phyloP scores from a whole-genome alignment of 2,329 filamentous ascomycete genomes.

The Endocalyx cinctus region DNA sequence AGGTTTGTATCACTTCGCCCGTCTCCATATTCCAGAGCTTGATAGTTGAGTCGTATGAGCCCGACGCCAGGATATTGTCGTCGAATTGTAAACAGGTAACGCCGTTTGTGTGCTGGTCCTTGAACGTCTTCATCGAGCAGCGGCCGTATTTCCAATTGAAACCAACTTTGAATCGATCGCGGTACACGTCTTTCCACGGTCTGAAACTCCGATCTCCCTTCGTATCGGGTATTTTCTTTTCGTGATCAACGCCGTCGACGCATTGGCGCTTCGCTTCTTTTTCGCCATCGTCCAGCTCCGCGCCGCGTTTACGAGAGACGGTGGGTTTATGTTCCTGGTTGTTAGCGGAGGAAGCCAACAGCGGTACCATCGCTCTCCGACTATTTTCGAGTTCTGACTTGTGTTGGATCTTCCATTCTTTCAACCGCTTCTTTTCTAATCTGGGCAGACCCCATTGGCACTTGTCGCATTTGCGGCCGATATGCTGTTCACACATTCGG shows the following conservation, averaged over 20 bases:
- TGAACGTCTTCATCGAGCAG: conserved; percentile 78
- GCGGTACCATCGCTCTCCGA: conserved; percentile 18
- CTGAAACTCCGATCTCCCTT: too few species aligned
- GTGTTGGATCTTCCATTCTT: conserved; percentile 78
- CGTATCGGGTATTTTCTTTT: too few species aligned
- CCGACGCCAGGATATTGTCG: conserved; percentile 86
- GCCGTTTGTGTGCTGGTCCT: conserved; percentile 77
- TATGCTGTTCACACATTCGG: conserved; percentile 91
- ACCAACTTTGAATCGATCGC: conserved; percentile 90
- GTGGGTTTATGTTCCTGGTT: conserved; percentile 4
- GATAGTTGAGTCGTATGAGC: conserved; percentile 90
- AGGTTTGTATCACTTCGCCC: conserved; percentile 77
- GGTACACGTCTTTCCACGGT: conserved; percentile 97
- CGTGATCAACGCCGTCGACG: conserved; percentile 23
- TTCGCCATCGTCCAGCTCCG: conserved; percentile 22
- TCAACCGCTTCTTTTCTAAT: conserved; percentile 80
- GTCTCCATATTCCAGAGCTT: conserved; percentile 96
- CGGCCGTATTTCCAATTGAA: conserved; percentile 97
- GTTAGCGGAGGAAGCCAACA: conserved; percentile 6
- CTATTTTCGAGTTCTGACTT: conserved; percentile 52
- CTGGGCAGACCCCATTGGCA: conserved; percentile 93
- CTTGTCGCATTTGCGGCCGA: conserved; percentile 78
- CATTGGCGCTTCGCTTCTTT: conserved; percentile 31
- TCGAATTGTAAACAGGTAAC: conserved; percentile 68
- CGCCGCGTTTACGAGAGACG: conserved; percentile 28